These are phyloP conservation scores for Sclerotinia spermophila DNA, from an alignment of 2,329 filamentous ascomycete species.

Conservation along the genomic window DNA sequence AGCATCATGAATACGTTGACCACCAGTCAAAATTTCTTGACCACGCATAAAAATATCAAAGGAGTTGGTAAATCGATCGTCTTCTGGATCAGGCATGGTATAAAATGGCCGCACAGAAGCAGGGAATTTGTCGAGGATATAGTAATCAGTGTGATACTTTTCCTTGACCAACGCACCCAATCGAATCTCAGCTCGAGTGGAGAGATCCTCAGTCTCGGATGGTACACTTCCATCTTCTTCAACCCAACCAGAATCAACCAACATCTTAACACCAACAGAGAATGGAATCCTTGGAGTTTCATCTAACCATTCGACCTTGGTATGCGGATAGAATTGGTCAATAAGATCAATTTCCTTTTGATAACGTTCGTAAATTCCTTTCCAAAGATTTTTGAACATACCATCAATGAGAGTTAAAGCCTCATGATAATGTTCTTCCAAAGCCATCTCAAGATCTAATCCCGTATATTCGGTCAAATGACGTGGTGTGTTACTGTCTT, in stretches of 20 bases:
- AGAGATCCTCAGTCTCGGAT: slow-evolving; percentile 73
- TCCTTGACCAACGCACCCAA: slow-evolving; percentile 81
- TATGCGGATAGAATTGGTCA: slow-evolving; percentile 79
- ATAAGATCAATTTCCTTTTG: slow-evolving; percentile 72
- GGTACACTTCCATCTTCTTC: slow-evolving; percentile 72
- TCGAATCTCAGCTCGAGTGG: slow-evolving; percentile 81
- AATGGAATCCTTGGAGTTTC: slow-evolving; percentile 81
- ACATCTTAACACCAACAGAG: slow-evolving; percentile 71
- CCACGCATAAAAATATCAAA: slow-evolving; percentile 94
- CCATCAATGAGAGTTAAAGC: slow-evolving; percentile 74
- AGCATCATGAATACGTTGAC: slow-evolving; percentile 86
- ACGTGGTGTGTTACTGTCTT: slow-evolving; percentile 93
- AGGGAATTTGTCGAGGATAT: slow-evolving; percentile 92
- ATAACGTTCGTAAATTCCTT: slow-evolving; percentile 65
- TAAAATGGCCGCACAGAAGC: slow-evolving; percentile 83
- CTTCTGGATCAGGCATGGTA: slow-evolving; percentile 75
- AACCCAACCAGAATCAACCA: slow-evolving; percentile 72
- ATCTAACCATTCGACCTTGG: slow-evolving; percentile 82
- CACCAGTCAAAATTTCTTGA: slow-evolving; percentile 88
- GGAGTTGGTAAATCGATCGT: slow-evolving; percentile 76
- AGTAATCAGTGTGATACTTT: slow-evolving; percentile 86
- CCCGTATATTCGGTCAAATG: slow-evolving; percentile 95
- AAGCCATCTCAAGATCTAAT: slow-evolving; percentile 87
- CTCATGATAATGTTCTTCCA: slow-evolving; percentile 86
- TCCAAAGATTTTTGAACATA: slow-evolving; percentile 76